phyloP scores from a whole-genome alignment of 345 rosid species.

The Carallia brachiata region DNA sequence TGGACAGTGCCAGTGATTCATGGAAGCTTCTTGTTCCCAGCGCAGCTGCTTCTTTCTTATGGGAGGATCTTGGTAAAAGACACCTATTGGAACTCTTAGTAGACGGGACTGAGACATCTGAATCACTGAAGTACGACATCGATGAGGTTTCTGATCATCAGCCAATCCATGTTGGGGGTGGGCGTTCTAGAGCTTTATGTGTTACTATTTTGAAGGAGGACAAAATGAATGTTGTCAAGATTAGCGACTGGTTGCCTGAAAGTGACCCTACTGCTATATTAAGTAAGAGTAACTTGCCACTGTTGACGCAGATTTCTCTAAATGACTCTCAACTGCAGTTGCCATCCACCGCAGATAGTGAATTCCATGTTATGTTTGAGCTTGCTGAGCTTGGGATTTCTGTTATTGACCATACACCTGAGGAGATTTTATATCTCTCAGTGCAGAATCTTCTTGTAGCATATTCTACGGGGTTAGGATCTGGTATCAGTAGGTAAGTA shows the following conservation, averaged over 20 bases:
- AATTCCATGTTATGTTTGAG: conserved; percentile 87
- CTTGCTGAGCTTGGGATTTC: conserved; percentile 94
- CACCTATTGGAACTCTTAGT: conserved; percentile 68
- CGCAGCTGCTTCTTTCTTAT: conserved; percentile 85
- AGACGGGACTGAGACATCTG: conserved; percentile 64
- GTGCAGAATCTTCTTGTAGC: conserved; percentile 77
- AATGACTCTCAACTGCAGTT: conserved; percentile 48
- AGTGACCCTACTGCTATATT: conserved; percentile 49
- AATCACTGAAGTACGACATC: conserved; percentile 60
- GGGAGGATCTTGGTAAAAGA: conserved; percentile 93
- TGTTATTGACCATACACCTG: conserved; percentile 89
- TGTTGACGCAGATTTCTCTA: conserved; percentile 42
- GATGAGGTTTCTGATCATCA: conserved; percentile 82
- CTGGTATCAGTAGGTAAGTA: conserved; percentile 80
- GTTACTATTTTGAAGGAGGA: conserved; percentile 80
- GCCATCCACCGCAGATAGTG: conserved; percentile 45
- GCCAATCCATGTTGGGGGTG: conserved; percentile 49
- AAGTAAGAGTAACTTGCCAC: conserved; percentile 35
- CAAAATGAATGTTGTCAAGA: conserved; percentile 66
- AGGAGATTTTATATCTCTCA: conserved; percentile 85
- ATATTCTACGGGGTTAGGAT: conserved; percentile 89
- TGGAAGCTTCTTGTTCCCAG: conserved; percentile 90
- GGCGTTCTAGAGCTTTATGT: conserved; percentile 70
- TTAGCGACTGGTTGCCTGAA: conserved; percentile 97
- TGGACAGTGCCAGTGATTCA: conserved; percentile 61